Evolutionary conservation across 352 stramenopile species (phyloP).

Genomic region (Pythium biforme): DNA sequence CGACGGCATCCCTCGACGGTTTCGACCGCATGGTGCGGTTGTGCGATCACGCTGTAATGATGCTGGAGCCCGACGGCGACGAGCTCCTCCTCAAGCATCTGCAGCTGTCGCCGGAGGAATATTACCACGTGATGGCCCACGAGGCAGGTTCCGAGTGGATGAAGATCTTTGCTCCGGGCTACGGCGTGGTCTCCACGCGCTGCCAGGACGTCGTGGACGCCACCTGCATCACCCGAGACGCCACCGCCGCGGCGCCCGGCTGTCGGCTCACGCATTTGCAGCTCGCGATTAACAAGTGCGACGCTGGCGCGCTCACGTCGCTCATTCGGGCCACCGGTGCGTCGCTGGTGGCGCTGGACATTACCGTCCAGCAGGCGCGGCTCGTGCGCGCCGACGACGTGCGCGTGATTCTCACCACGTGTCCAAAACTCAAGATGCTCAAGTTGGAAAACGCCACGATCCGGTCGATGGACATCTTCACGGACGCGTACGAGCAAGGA

Average conservation of each 20-base stretch:
- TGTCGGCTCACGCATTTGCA: slow-evolving; percentile 4
- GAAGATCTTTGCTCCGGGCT: slow-evolving; percentile 7
- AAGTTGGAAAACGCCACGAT: slow-evolving; percentile 7
- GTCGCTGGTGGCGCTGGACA: slow-evolving; percentile 10
- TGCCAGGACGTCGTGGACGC: slow-evolving; percentile 3
- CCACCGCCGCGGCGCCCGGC: background rate
- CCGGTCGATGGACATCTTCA: slow-evolving; percentile 10
- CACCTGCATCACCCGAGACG: background rate
- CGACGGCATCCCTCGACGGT: background rate
- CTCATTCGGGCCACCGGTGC: slow-evolving; percentile 3
- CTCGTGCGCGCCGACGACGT: slow-evolving; percentile 3
- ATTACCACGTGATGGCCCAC: background rate
- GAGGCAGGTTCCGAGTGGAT: slow-evolving; percentile 7
- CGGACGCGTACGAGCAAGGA: background rate
- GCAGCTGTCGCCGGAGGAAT: background rate
- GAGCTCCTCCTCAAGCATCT: background rate
- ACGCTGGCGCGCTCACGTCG: background rate
- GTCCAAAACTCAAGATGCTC: slow-evolving; percentile 8
- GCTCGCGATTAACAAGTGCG: slow-evolving; percentile 17
- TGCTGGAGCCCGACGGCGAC: background rate
- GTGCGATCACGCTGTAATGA: background rate
- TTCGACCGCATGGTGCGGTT: background rate
- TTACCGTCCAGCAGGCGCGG: background rate
- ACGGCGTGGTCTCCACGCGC: background rate
- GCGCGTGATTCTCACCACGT: slow-evolving; percentile 5